These are phyloP conservation scores for Starmerella tilneyi DNA, from an alignment of 805 yeast species.

Conservation along the genomic window DNA sequence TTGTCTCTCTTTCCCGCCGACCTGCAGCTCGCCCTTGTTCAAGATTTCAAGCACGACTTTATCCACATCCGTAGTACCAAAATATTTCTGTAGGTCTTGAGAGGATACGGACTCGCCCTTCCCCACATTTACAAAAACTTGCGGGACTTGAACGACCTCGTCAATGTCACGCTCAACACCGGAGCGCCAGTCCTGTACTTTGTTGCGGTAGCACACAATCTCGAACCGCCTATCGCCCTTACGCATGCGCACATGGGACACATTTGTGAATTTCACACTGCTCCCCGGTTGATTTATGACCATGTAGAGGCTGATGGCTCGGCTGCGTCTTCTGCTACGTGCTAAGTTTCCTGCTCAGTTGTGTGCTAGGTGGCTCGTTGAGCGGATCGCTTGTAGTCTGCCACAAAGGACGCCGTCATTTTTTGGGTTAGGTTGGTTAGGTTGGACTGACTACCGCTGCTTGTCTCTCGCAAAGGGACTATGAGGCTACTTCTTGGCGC, in stretches of 20 bases:
- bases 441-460: too few species aligned
- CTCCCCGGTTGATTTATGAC: constrained; percentile 58
- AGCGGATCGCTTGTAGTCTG: too few species aligned
- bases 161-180: constrained; percentile 86
- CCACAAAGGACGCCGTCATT: too few species aligned
- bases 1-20: constrained; percentile 85
- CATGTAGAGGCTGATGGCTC: too few species aligned
- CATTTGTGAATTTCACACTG: constrained; percentile 86
- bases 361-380: too few species aligned
- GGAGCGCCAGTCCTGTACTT: constrained; percentile 88
- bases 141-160: constrained; percentile 94
- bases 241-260: constrained; percentile 80
- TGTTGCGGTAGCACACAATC: constrained; percentile 91
- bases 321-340: too few species aligned
- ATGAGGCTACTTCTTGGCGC: too few species aligned
- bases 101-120: constrained; percentile 88
- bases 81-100: constrained; percentile 64
- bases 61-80: constrained; percentile 67
- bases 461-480: too few species aligned
- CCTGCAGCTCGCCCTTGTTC: constrained; percentile 85
- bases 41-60: constrained; percentile 70
- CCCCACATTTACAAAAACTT: constrained; percentile 82
- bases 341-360: too few species aligned
- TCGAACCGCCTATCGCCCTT: constrained; percentile 86
- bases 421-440: too few species aligned